Conservation (phyloP, 2,329 filamentous ascomycete genomes). For the Fusarium dimerum region DNA sequence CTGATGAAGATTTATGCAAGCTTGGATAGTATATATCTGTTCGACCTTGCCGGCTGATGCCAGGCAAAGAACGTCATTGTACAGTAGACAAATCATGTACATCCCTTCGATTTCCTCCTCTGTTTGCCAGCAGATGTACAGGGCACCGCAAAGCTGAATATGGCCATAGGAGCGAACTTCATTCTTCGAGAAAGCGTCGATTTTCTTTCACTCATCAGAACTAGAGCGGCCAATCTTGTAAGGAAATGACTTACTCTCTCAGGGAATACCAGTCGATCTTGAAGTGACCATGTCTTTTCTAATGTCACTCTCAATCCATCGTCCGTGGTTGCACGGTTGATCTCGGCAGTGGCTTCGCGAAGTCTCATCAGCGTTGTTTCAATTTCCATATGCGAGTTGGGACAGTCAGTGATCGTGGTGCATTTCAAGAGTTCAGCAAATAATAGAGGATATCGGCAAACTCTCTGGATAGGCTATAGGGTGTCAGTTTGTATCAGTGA, state of each 20-base stretch:
- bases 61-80: slow-evolving; percentile 76
- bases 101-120: slow-evolving; percentile 67
- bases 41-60: slow-evolving; percentile 67
- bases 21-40: slow-evolving; percentile 70
- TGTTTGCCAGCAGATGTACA: slow-evolving; percentile 82
- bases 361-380: slow-evolving; percentile 71
- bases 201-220: slow-evolving; percentile 37
- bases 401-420: slow-evolving; percentile 84
- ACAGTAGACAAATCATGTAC: slow-evolving; percentile 86
- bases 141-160: slow-evolving; percentile 76
- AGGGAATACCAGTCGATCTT: slow-evolving; percentile 76
- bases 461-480: slow-evolving; percentile 79
- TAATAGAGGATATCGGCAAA: slow-evolving; percentile 87
- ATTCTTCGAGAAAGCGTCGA: slow-evolving; percentile 56
- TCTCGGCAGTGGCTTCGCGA: slow-evolving; percentile 72
- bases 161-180: slow-evolving; percentile 81
- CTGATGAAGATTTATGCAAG: slow-evolving; percentile 69
- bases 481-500: slow-evolving; percentile 1
- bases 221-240: neutral
- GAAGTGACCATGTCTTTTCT: slow-evolving; percentile 81
- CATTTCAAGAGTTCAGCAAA: slow-evolving; percentile 81
- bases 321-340: slow-evolving; percentile 84
- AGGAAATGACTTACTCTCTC: slow-evolving; percentile 57
- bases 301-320: slow-evolving; percentile 67
- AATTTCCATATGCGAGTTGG: slow-evolving; percentile 77